These are phyloP conservation scores for Yamadazyma sp. DNA, from an alignment of 1,139 yeast species.

Conservation along the genomic window DNA sequence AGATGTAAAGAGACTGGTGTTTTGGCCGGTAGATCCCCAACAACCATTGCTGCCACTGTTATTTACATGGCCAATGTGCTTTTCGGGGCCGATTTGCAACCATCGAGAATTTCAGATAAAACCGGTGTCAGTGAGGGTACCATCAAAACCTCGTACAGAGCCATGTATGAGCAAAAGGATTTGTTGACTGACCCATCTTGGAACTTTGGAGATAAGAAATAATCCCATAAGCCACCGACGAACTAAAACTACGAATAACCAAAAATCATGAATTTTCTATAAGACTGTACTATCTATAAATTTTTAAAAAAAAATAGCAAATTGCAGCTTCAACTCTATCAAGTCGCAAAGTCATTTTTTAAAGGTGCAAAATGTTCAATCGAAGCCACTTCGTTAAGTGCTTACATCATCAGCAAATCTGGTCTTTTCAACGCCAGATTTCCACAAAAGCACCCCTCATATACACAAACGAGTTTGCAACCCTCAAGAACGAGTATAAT, in stretches of 20 bases:
- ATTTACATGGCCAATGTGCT: constrained; percentile 89
- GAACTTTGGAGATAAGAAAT: constrained; percentile 22
- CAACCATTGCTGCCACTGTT: constrained; percentile 96
- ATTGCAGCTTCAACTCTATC: too few species aligned
- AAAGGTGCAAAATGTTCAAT: too few species aligned
- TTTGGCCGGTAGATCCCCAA: constrained; percentile 94
- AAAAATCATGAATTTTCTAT: neutral
- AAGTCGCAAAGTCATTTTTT: too few species aligned
- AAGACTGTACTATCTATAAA: too few species aligned
- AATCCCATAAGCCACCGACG: neutral
- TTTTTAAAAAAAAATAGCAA: too few species aligned
- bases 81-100: constrained; percentile 69
- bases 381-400: too few species aligned
- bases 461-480: constrained; percentile 4
- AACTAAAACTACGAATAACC: too few species aligned
- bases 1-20: constrained; percentile 90
- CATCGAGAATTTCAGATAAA: constrained; percentile 83
- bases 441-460: constrained; percentile 3
- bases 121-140: constrained; percentile 99
- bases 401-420: neutral
- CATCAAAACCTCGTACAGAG: constrained; percentile 87
- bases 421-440: neutral
- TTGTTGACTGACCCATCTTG: constrained; percentile 78
- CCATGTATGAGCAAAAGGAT: constrained; percentile 71
- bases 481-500: constrained; percentile 5